phyloP scores from a whole-genome alignment of 805 yeast genomes.

The Yamadazyma paraphyllophila region DNA sequence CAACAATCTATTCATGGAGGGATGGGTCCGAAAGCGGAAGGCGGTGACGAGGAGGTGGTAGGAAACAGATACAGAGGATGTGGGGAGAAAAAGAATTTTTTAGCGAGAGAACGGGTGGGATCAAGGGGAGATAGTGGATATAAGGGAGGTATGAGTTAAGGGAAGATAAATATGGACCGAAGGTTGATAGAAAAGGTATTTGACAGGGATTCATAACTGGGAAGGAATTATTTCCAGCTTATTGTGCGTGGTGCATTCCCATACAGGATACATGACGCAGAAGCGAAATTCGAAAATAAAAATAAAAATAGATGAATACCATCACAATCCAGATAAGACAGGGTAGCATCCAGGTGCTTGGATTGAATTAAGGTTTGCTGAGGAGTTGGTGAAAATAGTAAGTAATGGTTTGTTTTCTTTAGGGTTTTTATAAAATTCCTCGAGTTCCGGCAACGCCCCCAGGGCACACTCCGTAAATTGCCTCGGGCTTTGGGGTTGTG shows the following conservation, averaged over 20 bases:
- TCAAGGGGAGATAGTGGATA: not conserved
- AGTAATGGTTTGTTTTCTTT: too few relatives aligned
- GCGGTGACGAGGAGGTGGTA: too few relatives aligned
- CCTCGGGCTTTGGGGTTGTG: not conserved
- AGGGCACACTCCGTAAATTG: not conserved
- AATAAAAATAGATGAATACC: not conserved
- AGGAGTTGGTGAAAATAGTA: too few relatives aligned
- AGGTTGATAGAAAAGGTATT: not conserved
- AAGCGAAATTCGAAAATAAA: not conserved
- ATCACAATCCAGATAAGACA: too few relatives aligned
- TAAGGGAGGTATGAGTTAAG: not conserved
- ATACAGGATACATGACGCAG: not conserved
- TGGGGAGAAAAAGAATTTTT: not conserved
- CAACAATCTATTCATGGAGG: too few relatives aligned
- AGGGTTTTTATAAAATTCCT: too few relatives aligned
- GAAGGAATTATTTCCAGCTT: not conserved
- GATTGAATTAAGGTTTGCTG: too few relatives aligned
- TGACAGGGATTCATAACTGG: not conserved
- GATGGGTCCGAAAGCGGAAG: too few relatives aligned
- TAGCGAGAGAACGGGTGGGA: not conserved
- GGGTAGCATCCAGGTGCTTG: too few relatives aligned
- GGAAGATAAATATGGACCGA: too few relatives aligned
- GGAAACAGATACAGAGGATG: too few relatives aligned
- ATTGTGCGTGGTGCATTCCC: not conserved
- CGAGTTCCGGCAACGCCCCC: not conserved